Evolutionary conservation across 176 grass and related monocot species (phyloP).

Genomic region (Cenchrus purpureus): DNA sequence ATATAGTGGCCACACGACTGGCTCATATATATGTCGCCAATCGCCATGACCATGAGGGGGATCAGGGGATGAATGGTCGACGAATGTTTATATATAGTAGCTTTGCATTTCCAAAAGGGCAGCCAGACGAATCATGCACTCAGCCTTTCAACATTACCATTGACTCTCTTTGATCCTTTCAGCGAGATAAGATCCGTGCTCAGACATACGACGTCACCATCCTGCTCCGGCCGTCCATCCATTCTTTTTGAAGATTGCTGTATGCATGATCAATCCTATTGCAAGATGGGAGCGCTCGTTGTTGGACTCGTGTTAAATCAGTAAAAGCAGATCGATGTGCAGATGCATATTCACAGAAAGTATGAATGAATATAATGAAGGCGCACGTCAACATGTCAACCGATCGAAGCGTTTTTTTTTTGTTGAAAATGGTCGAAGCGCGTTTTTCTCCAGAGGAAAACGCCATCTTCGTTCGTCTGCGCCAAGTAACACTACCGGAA

Average conservation of each 20-base stretch:
- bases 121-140: not conserved
- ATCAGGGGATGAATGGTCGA: no score
- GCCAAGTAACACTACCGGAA: no score
- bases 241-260: not conserved
- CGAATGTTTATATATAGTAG: not conserved
- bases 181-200: not conserved
- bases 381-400: not conserved
- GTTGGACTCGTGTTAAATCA: not conserved
- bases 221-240: no score
- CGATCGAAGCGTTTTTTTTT: not conserved
- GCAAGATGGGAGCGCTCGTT: not conserved
- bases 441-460: no score
- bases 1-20: no score
- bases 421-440: no score
- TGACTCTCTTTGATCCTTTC: not conserved
- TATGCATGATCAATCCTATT: not conserved
- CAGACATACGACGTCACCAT: no score
- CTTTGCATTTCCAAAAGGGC: not conserved
- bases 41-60: no score
- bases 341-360: not conserved
- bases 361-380: not conserved
- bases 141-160: not conserved
- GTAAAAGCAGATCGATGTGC: not conserved
- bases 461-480: no score
- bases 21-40: no score